A percentile compares a stretch with the other conserved stretches of the same genome.
These are phyloP conservation scores for Astrothelium macrocarpum DNA, from an alignment of 495 filamentous ascomycete genomes.

Conservation along the genomic window DNA sequence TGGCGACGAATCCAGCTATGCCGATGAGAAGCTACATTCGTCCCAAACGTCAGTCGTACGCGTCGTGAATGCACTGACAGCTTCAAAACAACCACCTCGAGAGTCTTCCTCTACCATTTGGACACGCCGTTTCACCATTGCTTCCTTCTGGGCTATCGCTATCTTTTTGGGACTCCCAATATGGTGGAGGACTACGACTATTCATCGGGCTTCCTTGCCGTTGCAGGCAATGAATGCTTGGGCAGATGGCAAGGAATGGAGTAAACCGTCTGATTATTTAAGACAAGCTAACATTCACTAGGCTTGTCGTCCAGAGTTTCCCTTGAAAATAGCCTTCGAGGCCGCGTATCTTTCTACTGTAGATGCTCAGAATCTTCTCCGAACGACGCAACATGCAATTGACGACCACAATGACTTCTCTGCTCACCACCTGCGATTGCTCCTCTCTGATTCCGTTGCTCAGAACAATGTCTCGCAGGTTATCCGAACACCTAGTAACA, in stretches of 20 bases:
- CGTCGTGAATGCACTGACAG: background rate
- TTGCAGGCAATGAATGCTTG: constrained; percentile 81
- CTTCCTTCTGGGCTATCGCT: constrained; percentile 87
- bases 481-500: background rate
- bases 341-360: constrained; percentile 53
- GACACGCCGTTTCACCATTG: constrained; percentile 43
- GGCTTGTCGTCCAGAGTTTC: constrained; percentile 83
- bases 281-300: constrained; percentile 28
- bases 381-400: constrained; percentile 77
- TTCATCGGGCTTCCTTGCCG: constrained; percentile 80
- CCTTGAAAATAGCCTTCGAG: constrained; percentile 70
- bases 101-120: constrained; percentile 7
- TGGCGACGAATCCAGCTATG: background rate
- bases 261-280: background rate
- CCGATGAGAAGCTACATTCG: background rate
- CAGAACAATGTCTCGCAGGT: constrained; percentile 5
- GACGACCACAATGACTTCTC: constrained; percentile 89
- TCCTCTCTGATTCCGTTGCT: constrained; percentile 41
- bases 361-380: constrained; percentile 69
- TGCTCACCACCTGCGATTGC: constrained; percentile 75
- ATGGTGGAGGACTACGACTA: constrained; percentile 95
- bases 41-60: background rate
- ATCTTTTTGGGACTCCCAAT: constrained; percentile 78
- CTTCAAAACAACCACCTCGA: constrained; percentile 6
- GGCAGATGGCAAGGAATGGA: constrained; percentile 78